A percentile compares a stretch with the other conserved stretches of the same genome.
These are phyloP conservation scores for Acanthamoeba triangularis DNA, from an alignment of 208 protist genomes.

Conservation along the genomic window DNA sequence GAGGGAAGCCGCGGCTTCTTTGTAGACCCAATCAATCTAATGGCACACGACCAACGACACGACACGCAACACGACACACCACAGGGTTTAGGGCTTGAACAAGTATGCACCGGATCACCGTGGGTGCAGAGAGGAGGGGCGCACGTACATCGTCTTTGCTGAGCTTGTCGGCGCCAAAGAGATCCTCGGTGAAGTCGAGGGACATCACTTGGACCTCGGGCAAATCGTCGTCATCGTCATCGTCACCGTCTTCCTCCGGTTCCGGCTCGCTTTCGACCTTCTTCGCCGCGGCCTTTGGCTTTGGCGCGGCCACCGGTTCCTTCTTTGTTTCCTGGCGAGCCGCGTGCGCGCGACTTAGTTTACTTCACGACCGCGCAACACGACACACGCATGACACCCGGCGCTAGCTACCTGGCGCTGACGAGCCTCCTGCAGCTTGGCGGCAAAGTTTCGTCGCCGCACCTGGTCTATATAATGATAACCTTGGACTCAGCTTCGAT, in stretches of 20 bases:
- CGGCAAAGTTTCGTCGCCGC: background rate
- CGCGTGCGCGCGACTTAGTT: too few species aligned
- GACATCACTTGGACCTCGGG: conserved; percentile 14
- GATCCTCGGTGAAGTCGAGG: conserved; percentile 25
- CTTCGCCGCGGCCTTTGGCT: background rate
- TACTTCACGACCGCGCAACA: too few species aligned
- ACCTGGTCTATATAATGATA: background rate
- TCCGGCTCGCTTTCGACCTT: background rate
- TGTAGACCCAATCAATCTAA: conserved; percentile 44
- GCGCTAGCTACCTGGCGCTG: conserved; percentile 7
- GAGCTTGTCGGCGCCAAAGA: conserved; percentile 29
- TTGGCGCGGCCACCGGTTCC: background rate
- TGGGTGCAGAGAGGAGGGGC: background rate
- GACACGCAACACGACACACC: background rate
- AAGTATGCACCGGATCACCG: background rate
- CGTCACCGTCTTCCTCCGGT: background rate
- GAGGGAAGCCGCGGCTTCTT: background rate
- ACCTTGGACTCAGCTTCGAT: background rate
- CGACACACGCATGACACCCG: too few species aligned
- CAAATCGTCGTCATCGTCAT: background rate
- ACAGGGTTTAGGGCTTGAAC: background rate
- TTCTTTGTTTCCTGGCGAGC: background rate
- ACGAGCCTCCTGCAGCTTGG: background rate
- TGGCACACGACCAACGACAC: background rate
- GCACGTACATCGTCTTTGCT: conserved; percentile 5